phyloP scores from a whole-genome alignment of 441 rosid species.

The Flueggea neowawraea region DNA sequence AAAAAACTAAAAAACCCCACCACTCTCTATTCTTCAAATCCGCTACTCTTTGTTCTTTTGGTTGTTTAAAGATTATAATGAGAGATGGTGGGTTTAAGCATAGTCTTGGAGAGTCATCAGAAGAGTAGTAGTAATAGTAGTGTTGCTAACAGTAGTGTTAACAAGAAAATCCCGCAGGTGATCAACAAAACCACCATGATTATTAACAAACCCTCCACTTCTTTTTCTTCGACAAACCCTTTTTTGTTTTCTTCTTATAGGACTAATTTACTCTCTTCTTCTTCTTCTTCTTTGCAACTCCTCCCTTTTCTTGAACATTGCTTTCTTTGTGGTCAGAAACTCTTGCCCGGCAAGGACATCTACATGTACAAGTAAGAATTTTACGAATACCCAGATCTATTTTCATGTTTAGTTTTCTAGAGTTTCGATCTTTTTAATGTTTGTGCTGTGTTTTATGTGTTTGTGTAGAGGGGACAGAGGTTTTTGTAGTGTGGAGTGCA shows the following conservation, averaged over 20 bases:
- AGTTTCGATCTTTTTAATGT: background rate
- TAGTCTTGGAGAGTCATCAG: conserved; percentile 51
- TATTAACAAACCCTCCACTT: conserved; percentile 7
- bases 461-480: conserved; percentile 66
- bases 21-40: too few relatives aligned
- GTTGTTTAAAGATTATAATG: conserved; percentile 8
- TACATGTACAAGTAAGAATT: conserved; percentile 88
- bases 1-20: background rate
- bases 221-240: too few relatives aligned
- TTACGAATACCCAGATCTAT: conserved; percentile 2
- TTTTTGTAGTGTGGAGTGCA: conserved; percentile 89
- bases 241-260: too few relatives aligned
- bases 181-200: conserved; percentile 43
- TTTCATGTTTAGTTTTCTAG: background rate
- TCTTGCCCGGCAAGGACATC: conserved; percentile 67
- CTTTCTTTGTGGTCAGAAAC: conserved; percentile 62
- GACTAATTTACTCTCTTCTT: background rate
- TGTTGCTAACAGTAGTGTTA: background rate
- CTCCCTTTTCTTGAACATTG: conserved; percentile 65
- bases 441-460: background rate
- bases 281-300: conserved; percentile 10
- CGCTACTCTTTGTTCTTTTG: too few relatives aligned
- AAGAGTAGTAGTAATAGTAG: conserved; percentile 15
- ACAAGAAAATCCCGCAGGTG: conserved; percentile 38
- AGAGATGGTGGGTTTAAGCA: conserved; percentile 83